Evolutionary conservation across 495 filamentous ascomycete genomes (phyloP), one percentile per base, ranked within the genome.

Genomic region (Xylaria venustula): DNA sequence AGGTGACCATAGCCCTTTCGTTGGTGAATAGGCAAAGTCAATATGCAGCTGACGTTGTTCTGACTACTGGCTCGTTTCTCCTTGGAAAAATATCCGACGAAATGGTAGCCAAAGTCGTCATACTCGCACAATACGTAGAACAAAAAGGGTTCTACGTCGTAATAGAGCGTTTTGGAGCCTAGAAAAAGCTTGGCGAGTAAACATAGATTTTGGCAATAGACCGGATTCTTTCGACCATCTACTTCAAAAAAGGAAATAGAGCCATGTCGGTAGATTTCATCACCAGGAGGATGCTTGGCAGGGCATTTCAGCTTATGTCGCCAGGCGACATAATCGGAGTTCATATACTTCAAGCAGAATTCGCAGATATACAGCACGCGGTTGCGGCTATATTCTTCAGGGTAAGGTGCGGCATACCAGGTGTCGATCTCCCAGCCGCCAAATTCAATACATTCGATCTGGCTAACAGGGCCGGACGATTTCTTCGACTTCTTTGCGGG

Each of bases 341-440:
- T 96, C 93, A 98, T 97, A 77, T 98, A 98, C 72, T 98, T 98
- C 47, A 98, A 80, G 71, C 94, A 98, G 73, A 97, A 98, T 71
- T 98, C 95, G 79, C 94, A 98, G 64, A 98, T 97, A 75, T 96
- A 97, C 15, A 98, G 86, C 19, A 96, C 88, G 34, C 88, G 87
- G 69, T 98, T 97, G 64, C 91, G 87, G 67, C 92, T 97, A 77
- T 98, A 98, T 74, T 98, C 94, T 72, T 97, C 94, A 0, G 94
- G 94, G 68, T 98, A 98, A 19, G 94, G 94, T 25, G 94, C 93
- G n/a, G 95, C 92, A 74, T 98, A 97, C 94, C 94, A 98, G 22
- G 93, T 98, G 73, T 98, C 95, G 66, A 98, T 98, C 70, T 98
- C 93, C 75, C 88, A 94, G 41, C 90, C 90, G 26, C 95, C 94